phyloP scores from a whole-genome alignment of 441 rosid genomes.

The Bruguiera hainesii region DNA sequence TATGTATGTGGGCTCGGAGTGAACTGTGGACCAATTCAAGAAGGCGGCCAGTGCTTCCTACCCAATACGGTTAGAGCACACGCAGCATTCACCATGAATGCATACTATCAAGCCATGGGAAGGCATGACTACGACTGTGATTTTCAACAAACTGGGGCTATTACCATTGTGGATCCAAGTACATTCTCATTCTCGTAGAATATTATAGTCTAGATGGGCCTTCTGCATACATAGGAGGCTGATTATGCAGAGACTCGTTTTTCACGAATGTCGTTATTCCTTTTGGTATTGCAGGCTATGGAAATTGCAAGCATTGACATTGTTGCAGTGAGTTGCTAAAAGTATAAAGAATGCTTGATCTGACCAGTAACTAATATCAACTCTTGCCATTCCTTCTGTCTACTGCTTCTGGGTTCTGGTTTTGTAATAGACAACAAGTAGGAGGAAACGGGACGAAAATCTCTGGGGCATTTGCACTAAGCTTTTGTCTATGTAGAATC shows the following conservation, averaged over 20 bases:
- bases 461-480: too few relatives aligned
- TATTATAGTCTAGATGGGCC: neutral
- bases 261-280: neutral
- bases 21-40: conserved; percentile 47
- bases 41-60: conserved; percentile 45
- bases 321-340: too few relatives aligned
- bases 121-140: conserved; percentile 45
- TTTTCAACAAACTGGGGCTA: conserved; percentile 49
- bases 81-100: conserved; percentile 67
- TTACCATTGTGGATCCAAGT: conserved; percentile 43
- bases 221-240: neutral
- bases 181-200: conserved; percentile 4
- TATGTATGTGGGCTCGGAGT: conserved; percentile 59
- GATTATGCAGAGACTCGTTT: neutral
- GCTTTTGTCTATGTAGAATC: too few relatives aligned
- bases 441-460: too few relatives aligned
- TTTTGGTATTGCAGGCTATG: conserved; percentile 36
- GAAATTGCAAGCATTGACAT: conserved; percentile 38
- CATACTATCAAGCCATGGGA: conserved; percentile 51
- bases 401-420: too few relatives aligned
- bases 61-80: conserved; percentile 66
- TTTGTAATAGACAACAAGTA: too few relatives aligned
- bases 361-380: too few relatives aligned
- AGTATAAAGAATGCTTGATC: too few relatives aligned
- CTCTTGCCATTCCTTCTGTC: too few relatives aligned